Evolutionary conservation across 306 rosid species (phyloP).

Genomic region (Malus sieversii): DNA sequence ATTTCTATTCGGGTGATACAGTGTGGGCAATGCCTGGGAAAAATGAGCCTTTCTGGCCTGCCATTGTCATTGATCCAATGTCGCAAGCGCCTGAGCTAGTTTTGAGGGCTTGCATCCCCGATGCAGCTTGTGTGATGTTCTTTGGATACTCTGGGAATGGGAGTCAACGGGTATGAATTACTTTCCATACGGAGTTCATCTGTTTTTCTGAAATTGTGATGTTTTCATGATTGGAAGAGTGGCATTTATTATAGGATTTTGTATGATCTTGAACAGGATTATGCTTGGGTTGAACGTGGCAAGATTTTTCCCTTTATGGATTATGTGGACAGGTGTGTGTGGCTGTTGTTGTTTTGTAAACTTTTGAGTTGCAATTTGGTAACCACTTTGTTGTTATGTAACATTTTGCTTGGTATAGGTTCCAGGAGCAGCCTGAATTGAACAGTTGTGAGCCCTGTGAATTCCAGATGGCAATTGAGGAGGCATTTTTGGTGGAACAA

Average conservation of each 20-base stretch:
- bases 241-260: constrained; percentile 24
- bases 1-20: constrained; percentile 82
- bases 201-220: constrained; percentile 5
- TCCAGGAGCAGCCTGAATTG: constrained; percentile 75
- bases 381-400: constrained; percentile 16
- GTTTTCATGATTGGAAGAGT: constrained; percentile 9
- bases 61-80: constrained; percentile 91
- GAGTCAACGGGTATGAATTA: constrained; percentile 67
- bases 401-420: constrained; percentile 46
- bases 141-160: constrained; percentile 76
- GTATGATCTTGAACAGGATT: constrained; percentile 65
- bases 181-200: constrained; percentile 12
- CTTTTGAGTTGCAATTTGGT: constrained; percentile 4
- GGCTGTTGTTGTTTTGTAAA: constrained; percentile 12
- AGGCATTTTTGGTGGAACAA: constrained; percentile 88
- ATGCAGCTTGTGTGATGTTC: constrained; percentile 98
- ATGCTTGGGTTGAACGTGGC: constrained; percentile 94
- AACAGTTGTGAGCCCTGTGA: constrained; percentile 50
- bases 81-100: constrained; percentile 92
- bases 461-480: constrained; percentile 86
- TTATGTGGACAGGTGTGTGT: constrained; percentile 72
- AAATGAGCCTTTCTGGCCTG: constrained; percentile 98
- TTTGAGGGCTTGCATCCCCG: constrained; percentile 76
- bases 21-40: constrained; percentile 98
- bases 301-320: constrained; percentile 88